Base-by-base conservation (phyloP, 2,329 filamentous ascomycete species). In the Incumbomyces delicatus region DNA sequence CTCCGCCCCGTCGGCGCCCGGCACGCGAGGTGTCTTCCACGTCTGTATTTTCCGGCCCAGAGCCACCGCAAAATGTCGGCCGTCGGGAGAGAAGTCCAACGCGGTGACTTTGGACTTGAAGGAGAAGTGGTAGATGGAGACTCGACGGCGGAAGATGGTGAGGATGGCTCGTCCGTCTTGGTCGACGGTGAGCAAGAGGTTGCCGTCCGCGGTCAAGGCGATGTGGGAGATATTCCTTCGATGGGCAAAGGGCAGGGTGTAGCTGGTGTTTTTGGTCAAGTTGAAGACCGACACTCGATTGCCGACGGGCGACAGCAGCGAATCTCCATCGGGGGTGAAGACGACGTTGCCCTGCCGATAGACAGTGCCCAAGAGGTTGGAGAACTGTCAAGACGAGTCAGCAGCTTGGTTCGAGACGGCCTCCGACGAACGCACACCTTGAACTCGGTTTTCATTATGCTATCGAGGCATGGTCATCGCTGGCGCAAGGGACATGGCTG, bases 291-390 rank as follows among this genome's bases (percentile, higher is more conserved):
- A 87, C 51, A 98, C 88, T 62, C 88, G 77, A 69, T 96, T 98
- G 63, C 92, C 92, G 44, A 98, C 92, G 6, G 92, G 94, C 37
- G 92, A 98, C 61, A 94, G 86, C 55, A 98, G 77, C 69, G 87
- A 90, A 60, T 87, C 92, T 63, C 94, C 94, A 77, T 98, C 90
- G 51, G 89, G 87, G 60, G 87, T 94, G 73, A 94, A 98, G 63
- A 95, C 77, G 61, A 98, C 78, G 66, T 96, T 98, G 69, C 94
- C 92, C 78, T 89, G 87, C 72, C 88, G 87, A 74, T 96, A 98
- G 63, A 98, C 92, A 58, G 92, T 98, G 64, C 92, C 94, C 61
- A 98, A 79, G 65, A 98, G 78, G 70, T 96, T 98, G 65, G 90
- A 95, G 71, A 98, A 98, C 89, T 95, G 38, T 29, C 11, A 61